Evolutionary conservation across 495 filamentous ascomycete species (phyloP), one percentile per base, ranked within the genome.

Genomic region (Aspergillus ostianus): DNA sequence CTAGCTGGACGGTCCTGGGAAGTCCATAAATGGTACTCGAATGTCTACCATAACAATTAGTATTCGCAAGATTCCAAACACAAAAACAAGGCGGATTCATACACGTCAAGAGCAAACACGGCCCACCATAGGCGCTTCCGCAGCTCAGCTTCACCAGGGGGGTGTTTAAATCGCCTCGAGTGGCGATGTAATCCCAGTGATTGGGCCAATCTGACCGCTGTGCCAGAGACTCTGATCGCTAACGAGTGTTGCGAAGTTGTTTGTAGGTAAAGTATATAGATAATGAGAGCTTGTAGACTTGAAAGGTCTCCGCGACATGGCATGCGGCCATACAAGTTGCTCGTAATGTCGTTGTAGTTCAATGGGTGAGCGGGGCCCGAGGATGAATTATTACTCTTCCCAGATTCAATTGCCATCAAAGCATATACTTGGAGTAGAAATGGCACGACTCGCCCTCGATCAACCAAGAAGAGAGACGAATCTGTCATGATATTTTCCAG

Each of bases 111-210:
- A 7, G 46, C 46, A 46, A 59, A 63, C 17, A 63, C 48, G n/a
- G n/a, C 59, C 61, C 61, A 63, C 61, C 61, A 63, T n/a, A 63
- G 9, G 19, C 61, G 51, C 52, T 63, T 63, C 27, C 61, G 51
- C 44, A 59, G 57, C 44, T 63, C 61, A 6, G 56, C 58, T 36
- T 63, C 61, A 1, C 61, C 51, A 3, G 47, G 29, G 3, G 36
- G 51, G 47, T 55, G 46, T 45, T 59, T 63, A 56, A 63, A 63
- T 4, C 61, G 61, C 18, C 61, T 51, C 15, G 61, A 26, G 52
- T 63, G 61, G 4, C 61, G 56, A 56, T 63, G 61, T 12, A 63
- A 36, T 12, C 61, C 61, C 9, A 63, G 36, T 18, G 61, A 63
- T 46, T 63, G 61, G 7, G 56, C 51, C 19, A 63, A 46, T 7